Conservation (phyloP, 257 asterid genomes). For the Scutellaria minor region DNA sequence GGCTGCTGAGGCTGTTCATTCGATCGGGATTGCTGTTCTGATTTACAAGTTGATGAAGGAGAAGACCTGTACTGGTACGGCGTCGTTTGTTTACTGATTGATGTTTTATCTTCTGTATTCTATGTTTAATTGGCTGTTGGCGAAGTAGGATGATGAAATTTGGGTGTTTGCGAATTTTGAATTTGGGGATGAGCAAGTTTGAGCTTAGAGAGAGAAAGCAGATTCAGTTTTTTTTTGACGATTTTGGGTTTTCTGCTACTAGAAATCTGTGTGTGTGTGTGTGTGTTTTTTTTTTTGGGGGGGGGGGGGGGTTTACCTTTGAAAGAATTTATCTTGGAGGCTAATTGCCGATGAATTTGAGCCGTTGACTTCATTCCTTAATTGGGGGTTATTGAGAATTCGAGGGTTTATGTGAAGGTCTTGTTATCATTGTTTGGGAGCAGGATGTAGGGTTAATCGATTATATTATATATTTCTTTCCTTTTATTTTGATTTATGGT, state of each 20-base stretch:
- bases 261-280: neutral
- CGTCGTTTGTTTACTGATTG: neutral
- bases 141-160: conserved; percentile 1
- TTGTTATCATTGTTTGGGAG: conserved; percentile 30
- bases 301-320: neutral
- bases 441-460: conserved; percentile 16
- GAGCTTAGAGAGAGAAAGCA: neutral
- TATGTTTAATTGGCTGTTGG: conserved; percentile 4
- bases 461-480: neutral
- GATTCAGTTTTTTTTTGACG: conserved; percentile 19
- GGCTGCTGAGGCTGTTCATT: conserved; percentile 83
- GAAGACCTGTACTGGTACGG: conserved; percentile 75
- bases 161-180: conserved; percentile 14
- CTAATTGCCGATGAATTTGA: conserved; percentile 15
- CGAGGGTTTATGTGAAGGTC: conserved; percentile 27
- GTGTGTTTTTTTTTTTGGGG: neutral
- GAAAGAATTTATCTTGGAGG: conserved; percentile 2
- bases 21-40: conserved; percentile 72
- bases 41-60: conserved; percentile 78
- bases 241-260: too few relatives aligned
- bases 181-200: conserved; percentile 24
- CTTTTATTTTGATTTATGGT: neutral
- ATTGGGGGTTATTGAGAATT: conserved; percentile 9
- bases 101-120: neutral
- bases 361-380: conserved; percentile 9